phyloP scores from a whole-genome alignment of 2,329 filamentous ascomycete genomes.

The Dactylellina parvicollis region DNA sequence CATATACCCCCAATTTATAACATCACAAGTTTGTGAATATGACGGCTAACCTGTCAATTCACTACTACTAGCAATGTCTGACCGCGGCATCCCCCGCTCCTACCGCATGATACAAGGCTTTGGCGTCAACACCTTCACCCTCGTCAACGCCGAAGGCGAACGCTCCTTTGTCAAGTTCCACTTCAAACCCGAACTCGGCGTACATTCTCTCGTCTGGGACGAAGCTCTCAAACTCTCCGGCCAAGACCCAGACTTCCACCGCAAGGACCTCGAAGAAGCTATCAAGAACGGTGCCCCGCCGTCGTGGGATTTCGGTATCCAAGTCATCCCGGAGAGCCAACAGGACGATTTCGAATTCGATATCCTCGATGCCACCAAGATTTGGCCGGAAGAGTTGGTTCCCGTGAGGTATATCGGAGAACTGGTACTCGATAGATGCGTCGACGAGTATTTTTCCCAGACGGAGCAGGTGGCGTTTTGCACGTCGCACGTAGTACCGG shows the following conservation, averaged over 20 bases:
- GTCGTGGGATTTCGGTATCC: conserved; percentile 85
- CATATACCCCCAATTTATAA: no score
- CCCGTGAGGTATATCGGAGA: conserved; percentile 82
- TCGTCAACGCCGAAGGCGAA: conserved; percentile 74
- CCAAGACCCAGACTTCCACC: conserved; percentile 82
- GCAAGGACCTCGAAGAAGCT: conserved; percentile 78
- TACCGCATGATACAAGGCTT: conserved; percentile 89
- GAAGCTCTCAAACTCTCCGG: conserved; percentile 79
- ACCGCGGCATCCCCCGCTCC: conserved; percentile 76
- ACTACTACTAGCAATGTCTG: conserved; percentile 69
- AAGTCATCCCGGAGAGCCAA: conserved; percentile 75
- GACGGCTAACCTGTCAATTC: neutral
- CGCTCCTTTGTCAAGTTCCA: conserved; percentile 81
- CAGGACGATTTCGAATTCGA: conserved; percentile 85
- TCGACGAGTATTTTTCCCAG: conserved; percentile 83
- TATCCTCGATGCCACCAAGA: conserved; percentile 83
- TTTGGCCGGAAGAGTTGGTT: conserved; percentile 82
- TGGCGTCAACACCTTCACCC: conserved; percentile 80
- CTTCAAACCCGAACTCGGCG: conserved; percentile 77
- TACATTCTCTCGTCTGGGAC: conserved; percentile 81
- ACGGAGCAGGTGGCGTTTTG: conserved; percentile 86
- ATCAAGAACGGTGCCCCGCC: conserved; percentile 77
- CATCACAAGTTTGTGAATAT: neutral
- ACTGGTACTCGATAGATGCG: conserved; percentile 79
- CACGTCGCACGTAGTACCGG: conserved; percentile 80